Evolutionary conservation across 2,329 filamentous ascomycete species (phyloP), one percentile per base, ranked within the genome.

Genomic region (Trichoderma arundinaceum): DNA sequence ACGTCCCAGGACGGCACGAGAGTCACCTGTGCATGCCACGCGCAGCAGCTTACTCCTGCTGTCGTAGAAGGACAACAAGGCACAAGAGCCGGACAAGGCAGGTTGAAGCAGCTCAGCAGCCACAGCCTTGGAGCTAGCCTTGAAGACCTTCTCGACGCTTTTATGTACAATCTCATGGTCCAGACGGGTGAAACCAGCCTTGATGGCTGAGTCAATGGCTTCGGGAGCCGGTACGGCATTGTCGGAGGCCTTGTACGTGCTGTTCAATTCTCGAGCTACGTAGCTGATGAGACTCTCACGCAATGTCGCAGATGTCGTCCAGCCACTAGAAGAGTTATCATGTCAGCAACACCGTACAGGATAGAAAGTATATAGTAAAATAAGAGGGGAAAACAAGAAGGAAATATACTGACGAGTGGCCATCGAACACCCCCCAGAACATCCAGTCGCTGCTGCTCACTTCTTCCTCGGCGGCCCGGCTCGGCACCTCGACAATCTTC

Each of bases 371-470:
- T 28, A 2, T 28, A 3, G 6, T 67, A 44, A 35, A 12, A 28
- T 7, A 32, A 35, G 39, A 1, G 10, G 4, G 12, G 7, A 4
- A 43, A 35, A n/a, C n/a, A 5, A 57, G 1, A 35, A 19, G 10
- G 6, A 17, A n/a, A 43, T 53, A 17, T 33, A 49, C 86, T 78
- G 81, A 94, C 92, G 92, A 92, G 78, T 99, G 95, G 0, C 95
- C 95, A 75, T 99, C 95, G 77, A 98, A 99, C 17, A 99, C 94
- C 66, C 94, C 95, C 95, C 96, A 99, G 77, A 99, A 99, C 93
- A 98, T 98, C 95, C 95, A 99, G 78, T 99, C 96, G 68, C 86
- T 92, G 66, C 83, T 88, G 17, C 84, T 83, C 43, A 28, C 56
- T 49, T 68, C 44, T 12, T 84, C 76, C 28, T 72, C 74, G 39